These are phyloP conservation scores for Phytophthora sp. DNA, from an alignment of 352 stramenopile genomes.

Conservation along the genomic window DNA sequence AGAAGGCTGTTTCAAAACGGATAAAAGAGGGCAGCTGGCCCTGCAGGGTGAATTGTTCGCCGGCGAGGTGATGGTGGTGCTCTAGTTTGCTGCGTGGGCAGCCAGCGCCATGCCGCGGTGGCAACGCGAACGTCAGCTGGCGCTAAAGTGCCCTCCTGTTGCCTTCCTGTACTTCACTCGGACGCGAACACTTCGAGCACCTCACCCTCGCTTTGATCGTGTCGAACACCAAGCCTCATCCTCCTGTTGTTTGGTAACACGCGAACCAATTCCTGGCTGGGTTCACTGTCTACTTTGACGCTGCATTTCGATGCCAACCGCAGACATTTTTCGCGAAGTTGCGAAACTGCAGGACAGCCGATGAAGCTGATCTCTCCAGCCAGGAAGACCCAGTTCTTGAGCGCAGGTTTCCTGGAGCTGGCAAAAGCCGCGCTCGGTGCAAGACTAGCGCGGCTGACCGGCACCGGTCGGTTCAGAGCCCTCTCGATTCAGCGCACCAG, in stretches of 20 bases:
- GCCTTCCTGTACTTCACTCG: too few relatives aligned
- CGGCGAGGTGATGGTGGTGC: background rate
- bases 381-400: background rate
- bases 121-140: too few relatives aligned
- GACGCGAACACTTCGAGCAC: too few relatives aligned
- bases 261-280: background rate
- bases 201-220: too few relatives aligned
- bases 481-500: background rate
- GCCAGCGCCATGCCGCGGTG: too few relatives aligned
- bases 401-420: too few relatives aligned
- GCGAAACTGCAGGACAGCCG: slow-evolving; percentile 13
- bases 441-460: background rate
- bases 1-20: slow-evolving; percentile 17
- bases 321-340: background rate
- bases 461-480: background rate
- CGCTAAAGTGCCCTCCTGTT: too few relatives aligned
- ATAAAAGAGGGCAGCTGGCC: background rate
- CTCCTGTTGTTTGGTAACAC: background rate
- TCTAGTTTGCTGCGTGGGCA: too few relatives aligned
- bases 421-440: background rate
- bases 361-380: background rate
- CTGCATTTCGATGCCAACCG: background rate
- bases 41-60: slow-evolving; percentile 14
- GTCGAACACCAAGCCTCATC: too few relatives aligned
- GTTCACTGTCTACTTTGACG: background rate